Base-by-base conservation (phyloP, 2,329 filamentous ascomycete species). In the Alternaria triticina region DNA sequence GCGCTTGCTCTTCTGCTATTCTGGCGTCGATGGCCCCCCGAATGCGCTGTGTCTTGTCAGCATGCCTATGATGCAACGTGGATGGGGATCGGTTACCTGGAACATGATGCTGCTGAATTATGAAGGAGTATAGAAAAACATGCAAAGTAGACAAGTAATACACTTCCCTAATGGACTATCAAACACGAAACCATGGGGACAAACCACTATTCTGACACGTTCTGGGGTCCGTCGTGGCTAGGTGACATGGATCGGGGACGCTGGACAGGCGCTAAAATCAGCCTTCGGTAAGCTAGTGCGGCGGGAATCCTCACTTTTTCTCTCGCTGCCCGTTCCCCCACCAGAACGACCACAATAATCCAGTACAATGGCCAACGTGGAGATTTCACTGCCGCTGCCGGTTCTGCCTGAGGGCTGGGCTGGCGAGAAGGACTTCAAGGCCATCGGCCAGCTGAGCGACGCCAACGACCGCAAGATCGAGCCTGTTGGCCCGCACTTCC, bases 401-500 rank as follows among this genome's bases (percentile, higher is more conserved):
- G 81, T 88, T 76, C 88, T 98, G 57, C 89, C 94, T 51, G 86
- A 87, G 75, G 93, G 89, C 73, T 98, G 95, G 94, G 85, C 87
- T 49, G 91, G 88, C 67, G 94, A 97, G 65, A 97, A 96, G 82
- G 93, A 96, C 82, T 97, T 98, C 88, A 96, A 96, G 84, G 83
- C 91, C 61, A 80, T 97, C 70, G 91, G 91, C 75, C 86, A 89
- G 73, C 86, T 98, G 68, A 94, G 92, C 67, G 83, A 87, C 68
- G 89, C 93, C 43, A 91, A 89, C 54, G 90, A 94, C 84, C 91
- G 96, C 79, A 95, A 91, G 79, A 90, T 99, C 76, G 96, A 98
- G 86, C 94, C 96, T 58, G 93, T 98, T 72, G 96, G 96, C 73
- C 95, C 96, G 82, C 93, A 97, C 86, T 99, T 97, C 86, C 90